A percentile compares a stretch with the other conserved stretches of the same genome.
Evolutionary conservation across 164 flowering plant species (phyloP).

Genomic region (Nymphaea thermarum): DNA sequence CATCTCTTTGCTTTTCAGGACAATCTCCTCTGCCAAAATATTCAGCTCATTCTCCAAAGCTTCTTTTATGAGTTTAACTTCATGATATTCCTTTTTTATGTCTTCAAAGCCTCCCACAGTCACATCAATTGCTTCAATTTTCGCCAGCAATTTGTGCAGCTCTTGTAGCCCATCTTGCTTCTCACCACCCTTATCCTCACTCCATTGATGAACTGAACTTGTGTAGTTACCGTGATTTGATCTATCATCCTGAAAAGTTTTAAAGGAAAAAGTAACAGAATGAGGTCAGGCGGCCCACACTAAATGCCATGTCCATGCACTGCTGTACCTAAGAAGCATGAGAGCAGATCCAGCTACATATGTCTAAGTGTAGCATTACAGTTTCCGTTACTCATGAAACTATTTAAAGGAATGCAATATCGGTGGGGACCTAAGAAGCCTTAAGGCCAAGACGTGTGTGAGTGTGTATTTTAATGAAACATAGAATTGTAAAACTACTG

Average conservation of each 20-base stretch:
- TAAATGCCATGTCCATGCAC: background rate
- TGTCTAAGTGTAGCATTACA: background rate
- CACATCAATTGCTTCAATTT: slow-evolving; percentile 26
- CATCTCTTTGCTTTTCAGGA: slow-evolving; percentile 27
- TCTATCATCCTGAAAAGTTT: background rate
- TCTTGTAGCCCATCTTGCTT: background rate
- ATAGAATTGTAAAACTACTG: too few species aligned
- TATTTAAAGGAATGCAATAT: background rate
- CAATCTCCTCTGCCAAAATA: slow-evolving; percentile 21
- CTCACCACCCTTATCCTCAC: background rate
- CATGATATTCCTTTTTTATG: slow-evolving; percentile 28
- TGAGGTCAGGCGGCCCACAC: background rate
- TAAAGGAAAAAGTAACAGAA: background rate
- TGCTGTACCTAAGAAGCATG: background rate
- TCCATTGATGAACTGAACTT: background rate
- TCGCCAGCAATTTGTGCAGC: slow-evolving; percentile 24
- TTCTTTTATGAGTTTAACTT: slow-evolving; percentile 18
- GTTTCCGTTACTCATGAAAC: background rate
- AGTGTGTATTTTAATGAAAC: too few species aligned
- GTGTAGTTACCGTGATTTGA: background rate
- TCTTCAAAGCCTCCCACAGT: slow-evolving; percentile 18
- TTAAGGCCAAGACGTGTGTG: background rate
- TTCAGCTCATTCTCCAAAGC: slow-evolving; percentile 26
- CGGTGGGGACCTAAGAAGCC: background rate
- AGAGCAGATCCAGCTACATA: background rate